Conservation (phyloP, 768 basidiomycete genomes). For the Sarcodon sp. region DNA sequence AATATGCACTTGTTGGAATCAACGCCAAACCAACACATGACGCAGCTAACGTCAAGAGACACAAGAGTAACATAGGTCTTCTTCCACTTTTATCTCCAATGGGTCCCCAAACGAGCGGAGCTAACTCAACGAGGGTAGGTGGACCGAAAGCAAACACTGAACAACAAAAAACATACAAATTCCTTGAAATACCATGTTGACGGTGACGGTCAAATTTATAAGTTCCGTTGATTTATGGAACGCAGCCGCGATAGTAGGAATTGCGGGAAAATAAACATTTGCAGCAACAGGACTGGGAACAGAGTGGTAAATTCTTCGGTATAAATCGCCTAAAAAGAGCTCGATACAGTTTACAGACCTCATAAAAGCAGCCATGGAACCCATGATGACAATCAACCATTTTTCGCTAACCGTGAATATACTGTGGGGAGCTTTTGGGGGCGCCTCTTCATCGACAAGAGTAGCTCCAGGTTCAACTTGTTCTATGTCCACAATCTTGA, state of each 20-base stretch:
- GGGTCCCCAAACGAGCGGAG: conserved; percentile 43
- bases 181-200: conserved; percentile 63
- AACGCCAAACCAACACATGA: conserved; percentile 55
- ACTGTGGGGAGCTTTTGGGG: conserved; percentile 14
- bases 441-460: too few relatives aligned
- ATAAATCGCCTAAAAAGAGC: not conserved
- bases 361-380: conserved; percentile 47
- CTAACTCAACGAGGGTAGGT: not conserved
- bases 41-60: conserved; percentile 46
- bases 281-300: conserved; percentile 52
- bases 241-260: conserved; percentile 48
- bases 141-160: not conserved
- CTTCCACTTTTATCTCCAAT: conserved; percentile 51
- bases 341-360: conserved; percentile 25
- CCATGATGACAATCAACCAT: conserved; percentile 53
- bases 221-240: conserved; percentile 58
- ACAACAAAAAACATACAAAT: conserved; percentile 26
- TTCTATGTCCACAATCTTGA: too few relatives aligned
- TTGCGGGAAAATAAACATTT: conserved; percentile 71
- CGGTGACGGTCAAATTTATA: conserved; percentile 72
- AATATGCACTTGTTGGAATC: conserved; percentile 49
- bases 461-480: too few relatives aligned
- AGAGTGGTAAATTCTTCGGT: not conserved
- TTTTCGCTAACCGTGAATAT: conserved; percentile 46
- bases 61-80: conserved; percentile 48